Evolutionary conservation across 805 yeast genomes (phyloP), one percentile per base, ranked within the genome.

Genomic region (Priceomyces medius): DNA sequence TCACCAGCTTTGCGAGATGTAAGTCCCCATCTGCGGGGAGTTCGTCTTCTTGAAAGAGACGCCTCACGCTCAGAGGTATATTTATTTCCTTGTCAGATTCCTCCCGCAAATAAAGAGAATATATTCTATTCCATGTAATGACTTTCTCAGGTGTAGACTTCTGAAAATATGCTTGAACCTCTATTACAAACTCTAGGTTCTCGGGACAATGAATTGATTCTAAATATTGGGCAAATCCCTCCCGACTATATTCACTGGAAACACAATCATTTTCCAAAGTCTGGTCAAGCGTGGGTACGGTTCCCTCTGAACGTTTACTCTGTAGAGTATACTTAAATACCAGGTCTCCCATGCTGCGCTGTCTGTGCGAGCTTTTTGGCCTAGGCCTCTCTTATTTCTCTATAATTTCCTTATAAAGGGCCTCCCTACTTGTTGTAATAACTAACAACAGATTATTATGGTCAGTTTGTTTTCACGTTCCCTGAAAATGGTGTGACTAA

Each of bases 11-110:
- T 18, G 52, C 50, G 31, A 41, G 44, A 28, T 40, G 29, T 26
- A 54, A 44, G 33, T 45, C 49, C 9, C 42, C 50, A 4, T 26
- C 32, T 3, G 38, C 37, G 4, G 68, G 71, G 19, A 49, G 36
- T 14, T 37, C 45, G n/a, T 52, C 44, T 19, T 53, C 51, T 31
- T 42, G 39, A 29, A 63, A 47, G 20, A 40, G 48, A 23, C 44
- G 46, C 38, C 54, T 59, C 31, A 59, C 40, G 20, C 40, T 41
- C 35, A 50, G 53, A 1, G 72, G 68, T 4, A 67, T 40, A 37
- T 68, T 68, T 41, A 68, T 54, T 41, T 68, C 73, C 41, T 58
- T 61, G 10, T 47, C 42, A 2, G 66, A 54, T 27, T 63, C 59
- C 4, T 53, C 51, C n/a, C 51, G 42, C 12, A 68, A 42, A 46